A percentile compares a stretch with the other conserved stretches of the same genome.
Conservation (phyloP, 139 green algal genomes). For the Choricystis sp. region DNA sequence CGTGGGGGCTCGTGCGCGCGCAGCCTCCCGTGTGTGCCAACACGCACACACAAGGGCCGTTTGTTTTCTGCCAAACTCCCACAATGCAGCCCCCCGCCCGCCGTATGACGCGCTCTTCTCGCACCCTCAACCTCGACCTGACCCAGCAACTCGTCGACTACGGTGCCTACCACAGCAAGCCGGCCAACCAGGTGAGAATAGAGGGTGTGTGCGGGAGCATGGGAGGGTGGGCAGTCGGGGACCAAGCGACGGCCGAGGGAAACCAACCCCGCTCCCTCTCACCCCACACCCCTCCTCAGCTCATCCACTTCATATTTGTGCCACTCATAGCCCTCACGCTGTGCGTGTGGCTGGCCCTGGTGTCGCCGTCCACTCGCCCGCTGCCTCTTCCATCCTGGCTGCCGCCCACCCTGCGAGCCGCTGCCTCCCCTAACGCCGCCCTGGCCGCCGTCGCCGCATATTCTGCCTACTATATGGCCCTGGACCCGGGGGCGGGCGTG, state of each 20-base stretch:
- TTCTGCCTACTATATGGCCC: background rate
- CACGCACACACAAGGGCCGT: too few species aligned
- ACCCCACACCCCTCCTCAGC: too few species aligned
- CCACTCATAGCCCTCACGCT: background rate
- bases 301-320: background rate
- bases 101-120: background rate
- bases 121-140: background rate
- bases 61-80: too few species aligned
- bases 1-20: too few species aligned
- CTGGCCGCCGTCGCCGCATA: background rate
- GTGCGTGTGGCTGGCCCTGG: background rate
- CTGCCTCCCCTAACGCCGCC: background rate
- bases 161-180: background rate
- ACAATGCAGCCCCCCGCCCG: too few species aligned
- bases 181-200: background rate
- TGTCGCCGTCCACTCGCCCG: background rate
- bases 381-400: background rate
- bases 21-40: too few species aligned
- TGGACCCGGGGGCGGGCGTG: background rate
- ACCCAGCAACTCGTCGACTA: background rate
- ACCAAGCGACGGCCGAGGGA: too few species aligned
- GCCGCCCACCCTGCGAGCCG: too few species aligned
- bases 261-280: too few species aligned
- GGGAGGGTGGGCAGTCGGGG: too few species aligned
- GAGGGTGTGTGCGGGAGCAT: too few species aligned